Evolutionary conservation across 2,329 filamentous ascomycete species (phyloP).

Genomic region (Penicillium occitanis): DNA sequence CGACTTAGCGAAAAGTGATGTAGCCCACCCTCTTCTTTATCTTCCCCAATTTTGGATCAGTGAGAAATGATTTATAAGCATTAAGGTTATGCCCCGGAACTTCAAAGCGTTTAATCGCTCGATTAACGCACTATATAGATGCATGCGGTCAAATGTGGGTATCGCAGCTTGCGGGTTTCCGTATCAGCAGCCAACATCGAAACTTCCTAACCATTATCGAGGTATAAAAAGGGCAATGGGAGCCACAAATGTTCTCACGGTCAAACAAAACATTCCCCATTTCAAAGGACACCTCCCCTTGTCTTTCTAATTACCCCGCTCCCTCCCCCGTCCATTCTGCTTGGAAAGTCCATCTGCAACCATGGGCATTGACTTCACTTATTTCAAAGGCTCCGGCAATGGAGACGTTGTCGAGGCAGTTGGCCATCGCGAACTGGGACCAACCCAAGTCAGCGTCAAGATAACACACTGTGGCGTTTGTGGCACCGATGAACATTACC

Average conservation of each 20-base stretch:
- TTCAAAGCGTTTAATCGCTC: neutral
- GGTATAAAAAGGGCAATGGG: neutral
- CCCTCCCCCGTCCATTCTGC: neutral
- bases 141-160: neutral
- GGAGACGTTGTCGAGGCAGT: neutral
- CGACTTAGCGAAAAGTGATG: neutral
- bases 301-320: neutral
- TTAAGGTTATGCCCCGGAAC: neutral
- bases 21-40: neutral
- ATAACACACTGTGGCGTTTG: slow-evolving; percentile 68
- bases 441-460: slow-evolving; percentile 56
- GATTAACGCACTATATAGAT: neutral
- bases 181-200: neutral
- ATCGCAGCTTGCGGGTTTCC: neutral
- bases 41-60: neutral
- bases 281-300: neutral
- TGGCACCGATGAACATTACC: slow-evolving; percentile 55
- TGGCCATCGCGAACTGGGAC: neutral
- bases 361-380: neutral
- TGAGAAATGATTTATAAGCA: neutral
- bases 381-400: neutral
- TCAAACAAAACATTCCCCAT: neutral
- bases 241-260: neutral
- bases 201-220: neutral
- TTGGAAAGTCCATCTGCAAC: neutral